Conservation (phyloP, 352 stramenopile species). For the Globisporangium abappressorium region DNA sequence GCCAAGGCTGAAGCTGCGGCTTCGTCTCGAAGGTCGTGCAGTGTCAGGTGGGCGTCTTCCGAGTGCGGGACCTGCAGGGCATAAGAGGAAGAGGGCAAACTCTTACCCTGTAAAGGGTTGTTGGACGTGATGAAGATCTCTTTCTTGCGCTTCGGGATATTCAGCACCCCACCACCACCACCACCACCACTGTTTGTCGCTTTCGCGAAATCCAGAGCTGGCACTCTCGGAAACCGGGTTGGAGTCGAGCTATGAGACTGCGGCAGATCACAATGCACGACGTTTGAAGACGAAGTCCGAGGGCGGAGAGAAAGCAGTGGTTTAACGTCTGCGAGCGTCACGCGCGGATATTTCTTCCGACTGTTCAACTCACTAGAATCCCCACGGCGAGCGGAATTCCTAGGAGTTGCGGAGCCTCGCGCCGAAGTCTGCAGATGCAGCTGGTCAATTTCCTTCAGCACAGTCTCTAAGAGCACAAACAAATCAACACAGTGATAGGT, state of each 20-base stretch:
- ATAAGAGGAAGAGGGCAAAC: slow-evolving; percentile 3
- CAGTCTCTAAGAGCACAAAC: slow-evolving; percentile 24
- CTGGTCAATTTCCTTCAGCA: slow-evolving; percentile 54
- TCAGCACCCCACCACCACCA: not conserved
- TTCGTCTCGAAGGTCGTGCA: slow-evolving; percentile 22
- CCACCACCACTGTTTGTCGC: not conserved
- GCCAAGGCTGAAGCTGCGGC: not conserved
- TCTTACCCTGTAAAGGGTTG: not conserved
- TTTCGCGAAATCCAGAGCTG: not conserved
- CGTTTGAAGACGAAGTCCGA: slow-evolving; percentile 16
- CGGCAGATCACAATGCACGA: slow-evolving; percentile 42
- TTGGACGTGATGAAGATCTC: slow-evolving; percentile 27
- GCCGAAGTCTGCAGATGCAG: slow-evolving; percentile 26
- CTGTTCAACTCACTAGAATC: not conserved
- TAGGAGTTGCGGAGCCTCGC: slow-evolving; percentile 3
- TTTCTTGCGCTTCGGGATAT: slow-evolving; percentile 14
- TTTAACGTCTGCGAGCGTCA: slow-evolving; percentile 50
- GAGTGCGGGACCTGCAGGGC: slow-evolving; percentile 9
- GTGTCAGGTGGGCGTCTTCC: slow-evolving; percentile 18
- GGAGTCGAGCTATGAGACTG: not conserved
- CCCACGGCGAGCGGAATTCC: not conserved
- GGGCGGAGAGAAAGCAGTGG: slow-evolving; percentile 25
- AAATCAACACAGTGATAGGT: not conserved
- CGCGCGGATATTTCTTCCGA: slow-evolving; percentile 41
- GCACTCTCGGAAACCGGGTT: not conserved